A percentile compares a stretch with the other conserved stretches of the same genome.
phyloP scores from a whole-genome alignment of 2,329 filamentous ascomycete species.

The Fusarium sp. region DNA sequence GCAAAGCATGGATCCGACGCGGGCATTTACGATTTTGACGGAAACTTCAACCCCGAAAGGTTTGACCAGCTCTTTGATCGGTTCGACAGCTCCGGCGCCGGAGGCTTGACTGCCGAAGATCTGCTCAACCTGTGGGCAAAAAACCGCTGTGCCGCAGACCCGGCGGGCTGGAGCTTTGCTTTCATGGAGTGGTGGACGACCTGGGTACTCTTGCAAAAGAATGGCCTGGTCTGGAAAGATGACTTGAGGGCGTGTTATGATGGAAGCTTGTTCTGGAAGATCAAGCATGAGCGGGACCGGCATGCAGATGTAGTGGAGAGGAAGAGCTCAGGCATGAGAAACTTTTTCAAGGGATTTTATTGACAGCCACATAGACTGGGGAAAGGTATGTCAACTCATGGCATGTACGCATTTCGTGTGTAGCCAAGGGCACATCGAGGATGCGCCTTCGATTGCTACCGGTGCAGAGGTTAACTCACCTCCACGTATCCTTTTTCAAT shows the following conservation, averaged over 20 bases:
- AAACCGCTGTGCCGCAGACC: conserved; percentile 51
- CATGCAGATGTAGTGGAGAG: neutral
- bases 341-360: conserved; percentile 17
- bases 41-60: conserved; percentile 62
- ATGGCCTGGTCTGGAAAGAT: conserved; percentile 71
- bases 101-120: conserved; percentile 54
- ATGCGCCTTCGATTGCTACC: too few relatives aligned
- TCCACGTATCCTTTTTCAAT: too few relatives aligned
- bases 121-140: conserved; percentile 56
- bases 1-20: conserved; percentile 64
- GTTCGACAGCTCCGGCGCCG: conserved; percentile 58
- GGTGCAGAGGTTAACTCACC: too few relatives aligned
- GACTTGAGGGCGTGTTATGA: conserved; percentile 56
- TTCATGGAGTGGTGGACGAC: conserved; percentile 57
- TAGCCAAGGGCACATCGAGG: neutral
- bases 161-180: conserved; percentile 41
- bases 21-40: conserved; percentile 64
- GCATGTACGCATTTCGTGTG: neutral
- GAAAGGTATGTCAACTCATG: too few relatives aligned
- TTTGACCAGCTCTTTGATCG: conserved; percentile 67
- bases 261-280: conserved; percentile 41
- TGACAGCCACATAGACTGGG: too few relatives aligned
- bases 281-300: conserved; percentile 29
- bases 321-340: conserved; percentile 29
- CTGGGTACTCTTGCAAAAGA: conserved; percentile 66